Evolutionary conservation across 176 grass and related monocot species (phyloP).

Genomic region (Elymus sibiricus): DNA sequence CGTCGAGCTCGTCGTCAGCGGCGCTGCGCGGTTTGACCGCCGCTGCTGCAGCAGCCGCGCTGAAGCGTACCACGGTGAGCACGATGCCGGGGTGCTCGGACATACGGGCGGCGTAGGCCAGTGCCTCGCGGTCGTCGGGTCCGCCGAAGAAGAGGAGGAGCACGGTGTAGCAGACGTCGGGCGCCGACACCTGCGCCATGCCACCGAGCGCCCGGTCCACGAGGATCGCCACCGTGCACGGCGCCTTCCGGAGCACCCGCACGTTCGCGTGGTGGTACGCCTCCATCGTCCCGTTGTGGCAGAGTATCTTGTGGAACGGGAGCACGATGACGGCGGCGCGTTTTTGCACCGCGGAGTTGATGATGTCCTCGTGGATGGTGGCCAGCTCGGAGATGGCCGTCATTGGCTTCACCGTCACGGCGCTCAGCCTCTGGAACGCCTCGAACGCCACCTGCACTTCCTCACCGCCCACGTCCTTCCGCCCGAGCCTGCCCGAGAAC

Average conservation of each 20-base stretch:
- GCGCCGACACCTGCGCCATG: constrained; percentile 31
- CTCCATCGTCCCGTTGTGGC: constrained; percentile 35
- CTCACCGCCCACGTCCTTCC: not conserved
- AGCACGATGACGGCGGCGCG: constrained; percentile 43
- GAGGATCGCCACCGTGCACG: constrained; percentile 52
- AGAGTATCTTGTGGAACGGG: constrained; percentile 59
- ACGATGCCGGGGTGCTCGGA: constrained; percentile 53
- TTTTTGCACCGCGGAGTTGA: constrained; percentile 34
- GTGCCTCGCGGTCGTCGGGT: constrained; percentile 69
- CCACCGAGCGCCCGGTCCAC: constrained; percentile 58
- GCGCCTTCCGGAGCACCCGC: constrained; percentile 31
- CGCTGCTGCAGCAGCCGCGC: not conserved
- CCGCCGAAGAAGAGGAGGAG: constrained; percentile 76
- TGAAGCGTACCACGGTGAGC: constrained; percentile 43
- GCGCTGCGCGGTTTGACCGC: not conserved
- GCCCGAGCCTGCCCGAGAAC: constrained; percentile 22
- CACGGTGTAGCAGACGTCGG: constrained; percentile 39
- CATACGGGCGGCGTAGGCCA: constrained; percentile 52
- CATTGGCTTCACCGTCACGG: constrained; percentile 49
- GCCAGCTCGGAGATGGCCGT: constrained; percentile 55
- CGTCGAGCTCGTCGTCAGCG: not conserved
- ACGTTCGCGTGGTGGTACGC: constrained; percentile 42
- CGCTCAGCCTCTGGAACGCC: constrained; percentile 44
- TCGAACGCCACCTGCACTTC: constrained; percentile 62
- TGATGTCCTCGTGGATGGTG: constrained; percentile 64